Evolutionary conservation across 345 rosid genomes (phyloP), one percentile per base, ranked within the genome.

Genomic region (Hirschfeldia incana): DNA sequence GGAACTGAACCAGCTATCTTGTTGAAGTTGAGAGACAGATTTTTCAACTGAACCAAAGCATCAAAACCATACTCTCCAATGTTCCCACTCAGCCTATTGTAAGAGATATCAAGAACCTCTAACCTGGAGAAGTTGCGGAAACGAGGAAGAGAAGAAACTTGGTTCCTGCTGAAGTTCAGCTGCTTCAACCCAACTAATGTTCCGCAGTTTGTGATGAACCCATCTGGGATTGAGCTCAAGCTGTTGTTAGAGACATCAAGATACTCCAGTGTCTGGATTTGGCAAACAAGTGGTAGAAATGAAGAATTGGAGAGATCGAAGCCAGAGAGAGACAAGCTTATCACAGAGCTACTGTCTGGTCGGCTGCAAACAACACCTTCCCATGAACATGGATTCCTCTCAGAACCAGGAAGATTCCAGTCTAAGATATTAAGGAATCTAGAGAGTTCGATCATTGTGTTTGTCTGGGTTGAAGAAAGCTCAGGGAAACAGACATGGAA

Each of bases 361-460:
- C 10, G 65, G 84, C 83, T 80, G 85, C 98, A 90, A 0, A 4
- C 4, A 75, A 92, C 90, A 5, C 89, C 86, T 2, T 73, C 39
- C 98, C 97, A 93, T 2, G 2, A 70, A 80, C 98, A 89, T 33
- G 87, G 88, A 72, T 86, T 75, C 5, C 80, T 82, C 69, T 86
- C 70, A 32, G 0, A 75, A 33, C 81, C 73, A 63, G 63, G 66
- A 65, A 33, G 28, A 80, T 76, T 28, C 98, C 94, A 88, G 4
- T 49, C 33, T n/a, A 80, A 13, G 78, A 13, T 34, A 73, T 67
- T 65, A 0, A 86, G 84, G 2, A 6, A 4, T 16, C 3, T 26
- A 12, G 88, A 86, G 70, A 92, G 74, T 12, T 42, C 65, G 76
- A 29, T 65, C 94, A 94, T 88, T 61, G 67, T 73, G 58, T 0